Base-by-base conservation (phyloP, 768 basidiomycete species). In the Antrodiella citrinella region DNA sequence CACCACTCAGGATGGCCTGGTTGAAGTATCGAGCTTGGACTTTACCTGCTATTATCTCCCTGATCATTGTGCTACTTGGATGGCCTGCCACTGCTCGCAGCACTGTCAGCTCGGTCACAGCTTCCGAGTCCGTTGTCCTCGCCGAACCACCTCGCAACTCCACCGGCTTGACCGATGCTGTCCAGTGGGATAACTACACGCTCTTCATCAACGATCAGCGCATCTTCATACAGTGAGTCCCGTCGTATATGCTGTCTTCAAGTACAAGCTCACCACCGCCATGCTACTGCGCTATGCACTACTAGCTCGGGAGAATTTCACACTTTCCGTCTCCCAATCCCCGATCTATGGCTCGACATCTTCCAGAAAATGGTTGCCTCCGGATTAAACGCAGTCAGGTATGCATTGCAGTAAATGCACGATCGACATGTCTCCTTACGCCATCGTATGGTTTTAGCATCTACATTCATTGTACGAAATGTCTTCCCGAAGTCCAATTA, bases 281-380 rank as follows among this genome's bases (percentile, higher is more conserved):
- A 22, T 2, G 20, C 18, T 35, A 15, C 30, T 51, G 3, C 20
- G n/a, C 26, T 50, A 50, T 38, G 47, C 20, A 46, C 21, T 5
- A 51, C 3, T 25, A 90, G 88, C 57, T 87, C 86, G 0, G 90
- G 90, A 51, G 90, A 91, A 63, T 88, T 90, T 63, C 90, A 91
- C 58, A 79, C 86, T 0, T 91, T 86, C 69, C 78, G 87, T 20
- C 67, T 91, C 5, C 90, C 87, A 9, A 83, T 90, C 0, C 86
- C 84, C 13, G 78, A 78, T 2, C 65, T 91, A 49, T 92, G 90
- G 88, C 73, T 80, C 11, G 90, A 91, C 59, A 80, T 91, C 45
- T 75, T 91, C 39, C 82, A 91, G 56, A 91, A 87, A 61, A 70
- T 80, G 52, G 87, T 87, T 59, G 90, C 87, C 3, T 81, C 85